Evolutionary conservation across 1,284 basidiomycete species (phyloP).

Genomic region (Puccinia brachypodii): DNA sequence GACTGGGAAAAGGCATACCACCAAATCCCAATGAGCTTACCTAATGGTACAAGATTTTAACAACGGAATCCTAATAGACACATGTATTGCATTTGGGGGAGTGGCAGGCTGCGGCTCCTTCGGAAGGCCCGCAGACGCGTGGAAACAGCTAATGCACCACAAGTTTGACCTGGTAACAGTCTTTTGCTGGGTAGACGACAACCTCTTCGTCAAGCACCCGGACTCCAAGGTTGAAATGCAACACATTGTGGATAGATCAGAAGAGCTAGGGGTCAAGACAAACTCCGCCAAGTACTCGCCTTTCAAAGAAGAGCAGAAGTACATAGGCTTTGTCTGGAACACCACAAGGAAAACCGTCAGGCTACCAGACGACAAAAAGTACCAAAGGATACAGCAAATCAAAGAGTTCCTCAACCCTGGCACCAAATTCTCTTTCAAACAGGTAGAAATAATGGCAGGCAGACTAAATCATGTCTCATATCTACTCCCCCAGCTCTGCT

Average conservation of each 20-base stretch:
- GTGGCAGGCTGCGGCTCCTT: constrained; percentile 21
- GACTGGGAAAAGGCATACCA: too few species aligned
- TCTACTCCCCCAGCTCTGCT: not conserved
- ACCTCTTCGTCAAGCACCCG: not conserved
- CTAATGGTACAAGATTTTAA: not conserved
- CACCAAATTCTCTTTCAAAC: not conserved
- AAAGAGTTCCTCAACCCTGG: not conserved
- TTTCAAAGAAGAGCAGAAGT: too few species aligned
- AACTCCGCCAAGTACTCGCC: too few species aligned
- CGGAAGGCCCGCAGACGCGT: constrained; percentile 4
- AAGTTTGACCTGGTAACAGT: not conserved
- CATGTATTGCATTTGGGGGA: not conserved
- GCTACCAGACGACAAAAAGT: not conserved
- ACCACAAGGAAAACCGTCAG: too few species aligned
- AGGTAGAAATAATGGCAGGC: not conserved
- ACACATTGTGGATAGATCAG: not conserved
- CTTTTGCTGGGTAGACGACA: not conserved
- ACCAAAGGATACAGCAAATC: not conserved
- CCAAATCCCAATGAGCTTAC: not conserved
- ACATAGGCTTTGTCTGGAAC: too few species aligned
- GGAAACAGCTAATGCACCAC: not conserved
- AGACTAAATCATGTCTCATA: not conserved
- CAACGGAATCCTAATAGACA: not conserved
- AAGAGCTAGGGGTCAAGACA: too few species aligned
- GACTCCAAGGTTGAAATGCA: not conserved